Percentiles rank a stretch among this genome's conserved stretches.
Evolutionary conservation across 2,329 filamentous ascomycete genomes (phyloP).

Genomic region (Akanthomyces dipterigenus): DNA sequence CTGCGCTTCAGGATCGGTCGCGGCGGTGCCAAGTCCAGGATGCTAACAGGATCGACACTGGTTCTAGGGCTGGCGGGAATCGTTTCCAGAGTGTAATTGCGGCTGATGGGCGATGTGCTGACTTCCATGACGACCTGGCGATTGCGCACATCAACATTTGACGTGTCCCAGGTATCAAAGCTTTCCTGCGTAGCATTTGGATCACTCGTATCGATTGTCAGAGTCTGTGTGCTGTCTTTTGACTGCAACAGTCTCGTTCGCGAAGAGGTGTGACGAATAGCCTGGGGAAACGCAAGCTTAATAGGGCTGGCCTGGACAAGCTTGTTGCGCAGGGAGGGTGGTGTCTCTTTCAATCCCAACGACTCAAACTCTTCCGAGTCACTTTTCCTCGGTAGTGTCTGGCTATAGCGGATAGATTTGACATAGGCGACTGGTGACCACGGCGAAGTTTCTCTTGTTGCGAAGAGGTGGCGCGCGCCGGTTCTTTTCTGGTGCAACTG

Average conservation of each 20-base stretch:
- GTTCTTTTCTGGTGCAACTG: conserved; percentile 24
- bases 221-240: conserved; percentile 31
- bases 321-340: conserved; percentile 32
- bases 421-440: conserved; percentile 26
- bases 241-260: conserved; percentile 46
- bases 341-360: conserved; percentile 33
- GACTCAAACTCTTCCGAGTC: conserved; percentile 28
- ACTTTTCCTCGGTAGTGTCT: conserved; percentile 31
- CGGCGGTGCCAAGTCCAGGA: conserved; percentile 50
- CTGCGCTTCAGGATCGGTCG: conserved; percentile 39
- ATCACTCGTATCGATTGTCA: conserved; percentile 42
- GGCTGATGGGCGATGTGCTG: conserved; percentile 33
- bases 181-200: conserved; percentile 46
- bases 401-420: conserved; percentile 47
- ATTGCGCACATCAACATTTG: conserved; percentile 55
- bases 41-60: conserved; percentile 56
- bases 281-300: conserved; percentile 35
- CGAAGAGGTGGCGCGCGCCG: neutral
- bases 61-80: conserved; percentile 61
- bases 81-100: conserved; percentile 56
- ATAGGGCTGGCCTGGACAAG: conserved; percentile 22
- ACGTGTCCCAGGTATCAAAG: conserved; percentile 72
- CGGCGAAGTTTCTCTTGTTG: conserved; percentile 18
- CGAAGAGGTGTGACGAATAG: conserved; percentile 49
- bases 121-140: conserved; percentile 50